Base-by-base conservation (phyloP, 352 stramenopile species). In the Phytophthora cactorum region DNA sequence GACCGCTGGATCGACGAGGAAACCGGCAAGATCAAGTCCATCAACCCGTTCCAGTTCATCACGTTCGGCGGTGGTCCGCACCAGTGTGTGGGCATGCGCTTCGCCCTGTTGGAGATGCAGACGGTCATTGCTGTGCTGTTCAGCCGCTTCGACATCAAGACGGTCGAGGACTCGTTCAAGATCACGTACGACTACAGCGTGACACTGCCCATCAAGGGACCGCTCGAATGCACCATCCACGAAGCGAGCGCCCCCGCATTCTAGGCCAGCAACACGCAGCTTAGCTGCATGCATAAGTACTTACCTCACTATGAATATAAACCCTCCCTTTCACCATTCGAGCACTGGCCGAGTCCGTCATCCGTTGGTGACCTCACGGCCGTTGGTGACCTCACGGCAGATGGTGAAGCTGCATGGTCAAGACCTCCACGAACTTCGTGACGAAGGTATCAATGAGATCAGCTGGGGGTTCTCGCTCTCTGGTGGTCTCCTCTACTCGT, bases 11-110 rank as follows among this genome's bases (percentile, higher is more conserved):
- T 91, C 17, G 81, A 88, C 39, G 28, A 60, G 38, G 51, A 58
- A 7, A 84, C 64, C 0, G 66, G 68, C 36, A 78, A 77, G 63
- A 59, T 78, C n/a, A 75, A 75, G 39, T 57, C 43, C 25, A 41
- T 88, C 7, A 86, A 79, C 34, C 68, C 77, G 2, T 88, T 78
- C 71, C 71, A 86, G 67, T 90, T 90, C 52, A 74, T 83, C 14
- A 74, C 69, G 32, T 93, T 93, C 63, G 61, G 77, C 28, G 79
- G 71, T 3, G 85, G 85, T 4, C 78, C 74, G 8, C 81, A 86
- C 47, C 70, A 77, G 52, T 93, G 82, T 50, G 29, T 91, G 10
- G 84, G 81, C 44, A 74, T 74, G 61, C 59, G 72, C 9, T 79
- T 88, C 43, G 68, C 79, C 15, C 36, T 88, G 54, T 45, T 84